A percentile compares a stretch with the other conserved stretches of the same genome.
These are phyloP conservation scores for Mortierella sp. DNA, from an alignment of 371 early-diverging fungal species.

Conservation along the genomic window DNA sequence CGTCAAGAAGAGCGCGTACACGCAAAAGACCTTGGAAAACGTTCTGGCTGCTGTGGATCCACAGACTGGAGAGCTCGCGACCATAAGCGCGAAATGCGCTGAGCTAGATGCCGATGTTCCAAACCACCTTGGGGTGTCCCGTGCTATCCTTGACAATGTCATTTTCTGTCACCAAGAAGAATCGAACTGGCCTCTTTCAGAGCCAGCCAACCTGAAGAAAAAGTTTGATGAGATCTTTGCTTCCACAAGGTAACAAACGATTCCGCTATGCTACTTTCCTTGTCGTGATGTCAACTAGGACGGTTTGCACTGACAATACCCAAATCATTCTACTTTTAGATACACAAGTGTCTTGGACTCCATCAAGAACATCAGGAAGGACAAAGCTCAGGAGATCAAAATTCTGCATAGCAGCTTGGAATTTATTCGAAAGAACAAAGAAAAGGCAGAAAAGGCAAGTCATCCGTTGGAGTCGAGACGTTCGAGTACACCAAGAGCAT, in stretches of 20 bases:
- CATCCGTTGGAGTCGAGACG: not conserved
- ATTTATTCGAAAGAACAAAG: conserved; percentile 73
- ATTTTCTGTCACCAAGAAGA: conserved; percentile 99
- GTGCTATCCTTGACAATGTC: conserved; percentile 97
- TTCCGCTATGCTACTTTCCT: no score
- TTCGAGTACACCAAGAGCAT: no score
- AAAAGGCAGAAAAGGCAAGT: conserved; percentile 77
- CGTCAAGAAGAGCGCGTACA: conserved; percentile 68
- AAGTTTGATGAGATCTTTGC: conserved; percentile 99
- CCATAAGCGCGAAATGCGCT: conserved; percentile 84
- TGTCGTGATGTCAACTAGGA: no score
- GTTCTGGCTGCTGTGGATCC: conserved; percentile 72
- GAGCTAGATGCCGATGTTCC: conserved; percentile 93
- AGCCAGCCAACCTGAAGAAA: conserved; percentile 93
- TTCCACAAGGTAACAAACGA: conserved; percentile 74
- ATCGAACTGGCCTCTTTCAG: conserved; percentile 97
- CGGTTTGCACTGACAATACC: no score
- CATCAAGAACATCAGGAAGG: conserved; percentile 85
- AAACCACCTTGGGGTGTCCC: conserved; percentile 88
- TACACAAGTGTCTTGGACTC: conserved; percentile 94
- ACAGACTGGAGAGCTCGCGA: conserved; percentile 70
- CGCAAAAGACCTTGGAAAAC: conserved; percentile 91
- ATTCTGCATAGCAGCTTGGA: conserved; percentile 74
- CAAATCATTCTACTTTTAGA: conserved; percentile 40
- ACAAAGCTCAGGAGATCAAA: conserved; percentile 72